Conservation (phyloP, 2,329 filamentous ascomycete genomes). For the Neofusicoccum sp. region DNA sequence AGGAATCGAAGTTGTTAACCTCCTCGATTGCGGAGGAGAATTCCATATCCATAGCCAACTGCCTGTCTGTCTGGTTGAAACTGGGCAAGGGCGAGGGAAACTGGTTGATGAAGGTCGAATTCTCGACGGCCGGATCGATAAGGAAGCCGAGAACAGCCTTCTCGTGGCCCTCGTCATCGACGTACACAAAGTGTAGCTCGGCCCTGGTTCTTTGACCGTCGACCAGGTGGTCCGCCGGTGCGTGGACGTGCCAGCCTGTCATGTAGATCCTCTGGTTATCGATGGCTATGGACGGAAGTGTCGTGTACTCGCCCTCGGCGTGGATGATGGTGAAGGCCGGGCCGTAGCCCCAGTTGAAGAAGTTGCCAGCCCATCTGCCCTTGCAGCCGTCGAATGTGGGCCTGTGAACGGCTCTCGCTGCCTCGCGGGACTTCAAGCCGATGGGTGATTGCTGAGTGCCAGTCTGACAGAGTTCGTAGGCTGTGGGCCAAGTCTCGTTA, state of each 20-base stretch:
- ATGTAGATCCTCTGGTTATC: conserved; percentile 53
- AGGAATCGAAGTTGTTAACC: conserved; percentile 46
- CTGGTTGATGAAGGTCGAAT: conserved; percentile 47
- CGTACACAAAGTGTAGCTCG: conserved; percentile 55
- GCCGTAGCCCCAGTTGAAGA: conserved; percentile 56
- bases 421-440: conserved; percentile 43
- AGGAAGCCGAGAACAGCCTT: conserved; percentile 51
- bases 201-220: conserved; percentile 47
- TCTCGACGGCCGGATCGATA: conserved; percentile 44
- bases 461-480: conserved; percentile 52
- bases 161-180: conserved; percentile 45
- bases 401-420: conserved; percentile 44
- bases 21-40: conserved; percentile 38
- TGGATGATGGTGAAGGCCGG: conserved; percentile 47
- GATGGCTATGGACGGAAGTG: conserved; percentile 47
- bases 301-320: conserved; percentile 38
- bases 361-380: conserved; percentile 39
- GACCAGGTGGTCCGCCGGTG: conserved; percentile 54
- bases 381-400: conserved; percentile 47
- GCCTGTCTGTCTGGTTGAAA: conserved; percentile 39
- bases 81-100: conserved; percentile 42
- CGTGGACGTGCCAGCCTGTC: conserved; percentile 55
- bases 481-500: conserved; percentile 23
- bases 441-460: conserved; percentile 57
- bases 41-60: conserved; percentile 33